These are phyloP conservation scores for Helicostylum pulchrum DNA, from an alignment of 192 early-diverging fungal species.

Conservation along the genomic window DNA sequence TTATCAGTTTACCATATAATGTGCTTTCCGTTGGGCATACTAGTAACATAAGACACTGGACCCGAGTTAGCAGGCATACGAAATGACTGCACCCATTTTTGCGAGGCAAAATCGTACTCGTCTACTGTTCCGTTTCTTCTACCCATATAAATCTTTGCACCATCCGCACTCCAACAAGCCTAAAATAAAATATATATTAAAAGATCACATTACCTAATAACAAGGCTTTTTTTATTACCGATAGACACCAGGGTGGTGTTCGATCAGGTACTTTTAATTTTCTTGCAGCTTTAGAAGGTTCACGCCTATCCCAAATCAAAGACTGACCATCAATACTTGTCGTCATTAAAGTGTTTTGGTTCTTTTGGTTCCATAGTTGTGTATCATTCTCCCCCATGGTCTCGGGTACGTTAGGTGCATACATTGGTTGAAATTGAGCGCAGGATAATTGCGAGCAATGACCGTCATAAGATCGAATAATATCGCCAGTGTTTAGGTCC, in stretches of 20 bases:
- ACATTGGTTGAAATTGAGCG: slow-evolving; percentile 63
- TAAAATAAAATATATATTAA: slow-evolving; percentile 10
- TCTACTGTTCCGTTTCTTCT: slow-evolving; percentile 88
- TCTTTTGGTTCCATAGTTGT: slow-evolving; percentile 7
- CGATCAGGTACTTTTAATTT: slow-evolving; percentile 51
- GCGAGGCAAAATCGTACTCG: slow-evolving; percentile 76
- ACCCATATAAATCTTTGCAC: slow-evolving; percentile 76
- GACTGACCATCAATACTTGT: slow-evolving; percentile 75
- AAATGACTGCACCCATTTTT: slow-evolving; percentile 66
- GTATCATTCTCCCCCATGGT: neutral
- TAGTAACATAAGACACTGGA: slow-evolving; percentile 72
- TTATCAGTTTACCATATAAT: slow-evolving; percentile 71
- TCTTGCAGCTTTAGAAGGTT: slow-evolving; percentile 47
- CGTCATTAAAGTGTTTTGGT: slow-evolving; percentile 56
- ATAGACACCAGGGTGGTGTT: slow-evolving; percentile 74
- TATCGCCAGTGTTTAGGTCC: slow-evolving; percentile 80
- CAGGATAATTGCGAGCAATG: slow-evolving; percentile 84
- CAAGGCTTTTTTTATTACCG: slow-evolving; percentile 48
- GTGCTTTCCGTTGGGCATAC: slow-evolving; percentile 77
- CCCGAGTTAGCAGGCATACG: slow-evolving; percentile 88
- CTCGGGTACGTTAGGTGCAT: neutral
- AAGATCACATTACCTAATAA: slow-evolving; percentile 19
- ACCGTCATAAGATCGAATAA: slow-evolving; percentile 66
- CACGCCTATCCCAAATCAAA: slow-evolving; percentile 73
- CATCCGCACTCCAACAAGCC: slow-evolving; percentile 86